Conservation (phyloP, 805 yeast genomes). For the Yamadazyma phyllophila region DNA sequence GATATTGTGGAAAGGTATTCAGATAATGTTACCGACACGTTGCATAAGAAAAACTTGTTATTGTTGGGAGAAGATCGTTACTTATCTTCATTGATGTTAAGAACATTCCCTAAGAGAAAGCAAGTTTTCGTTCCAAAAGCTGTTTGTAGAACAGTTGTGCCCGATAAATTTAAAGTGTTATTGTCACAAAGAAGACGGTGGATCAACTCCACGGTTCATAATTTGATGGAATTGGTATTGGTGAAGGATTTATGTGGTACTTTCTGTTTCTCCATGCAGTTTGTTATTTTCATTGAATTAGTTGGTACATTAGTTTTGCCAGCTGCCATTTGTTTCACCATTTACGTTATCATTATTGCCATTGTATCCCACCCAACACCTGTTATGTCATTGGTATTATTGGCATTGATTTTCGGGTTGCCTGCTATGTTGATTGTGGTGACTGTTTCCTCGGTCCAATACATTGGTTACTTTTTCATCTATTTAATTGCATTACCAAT, state of each 20-base stretch:
- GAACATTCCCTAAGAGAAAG: constrained; percentile 85
- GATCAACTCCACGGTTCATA: constrained; percentile 94
- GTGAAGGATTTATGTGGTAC: constrained; percentile 91
- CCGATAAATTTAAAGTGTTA: constrained; percentile 72
- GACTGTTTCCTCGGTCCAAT: constrained; percentile 72
- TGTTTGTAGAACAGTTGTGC: constrained; percentile 89
- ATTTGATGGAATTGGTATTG: constrained; percentile 79
- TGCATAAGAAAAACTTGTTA: constrained; percentile 82
- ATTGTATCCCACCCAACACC: constrained; percentile 77
- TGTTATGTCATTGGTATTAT: constrained; percentile 65
- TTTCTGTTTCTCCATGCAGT: constrained; percentile 93
- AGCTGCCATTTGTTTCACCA: constrained; percentile 78
- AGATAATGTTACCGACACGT: constrained; percentile 78
- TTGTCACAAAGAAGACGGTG: constrained; percentile 94
- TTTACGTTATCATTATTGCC: constrained; percentile 73
- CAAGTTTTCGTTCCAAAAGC: constrained; percentile 88
- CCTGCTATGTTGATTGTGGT: constrained; percentile 81
- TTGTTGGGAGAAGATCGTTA: constrained; percentile 89
- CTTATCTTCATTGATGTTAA: constrained; percentile 79
- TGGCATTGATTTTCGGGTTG: constrained; percentile 77
- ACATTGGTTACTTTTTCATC: constrained; percentile 74
- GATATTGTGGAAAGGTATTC: constrained; percentile 91
- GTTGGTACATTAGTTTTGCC: constrained; percentile 88
- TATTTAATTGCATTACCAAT: constrained; percentile 83
- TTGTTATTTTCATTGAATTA: constrained; percentile 78